These are phyloP conservation scores for Diaporthe sp. DNA, from an alignment of 2,329 filamentous ascomycete genomes.

Conservation along the genomic window DNA sequence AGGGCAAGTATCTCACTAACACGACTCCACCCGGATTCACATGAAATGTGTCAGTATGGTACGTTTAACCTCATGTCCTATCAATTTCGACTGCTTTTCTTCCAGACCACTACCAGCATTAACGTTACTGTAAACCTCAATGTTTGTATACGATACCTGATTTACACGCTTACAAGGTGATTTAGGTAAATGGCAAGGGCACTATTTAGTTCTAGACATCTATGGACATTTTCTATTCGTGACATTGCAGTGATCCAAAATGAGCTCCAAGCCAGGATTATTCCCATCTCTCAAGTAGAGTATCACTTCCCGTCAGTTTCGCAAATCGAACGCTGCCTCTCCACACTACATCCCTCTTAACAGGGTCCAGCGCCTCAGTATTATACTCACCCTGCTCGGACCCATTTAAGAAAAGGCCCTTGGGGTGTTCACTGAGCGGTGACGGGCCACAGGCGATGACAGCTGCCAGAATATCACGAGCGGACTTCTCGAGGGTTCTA, in stretches of 20 bases:
- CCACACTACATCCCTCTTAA: conserved; percentile 8
- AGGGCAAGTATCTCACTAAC: neutral
- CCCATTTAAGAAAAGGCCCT: neutral
- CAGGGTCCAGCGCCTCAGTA: neutral
- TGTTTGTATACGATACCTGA: too few relatives aligned
- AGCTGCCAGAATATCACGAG: conserved; percentile 4
- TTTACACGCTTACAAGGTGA: too few relatives aligned
- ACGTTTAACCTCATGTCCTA: neutral
- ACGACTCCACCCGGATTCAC: neutral
- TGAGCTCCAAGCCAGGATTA: neutral
- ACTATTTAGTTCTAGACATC: too few relatives aligned
- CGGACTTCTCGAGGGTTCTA: neutral
- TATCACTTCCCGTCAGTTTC: neutral
- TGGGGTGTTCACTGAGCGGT: conserved; percentile 12
- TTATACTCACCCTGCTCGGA: conserved; percentile 1
- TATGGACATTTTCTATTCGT: too few relatives aligned
- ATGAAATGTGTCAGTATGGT: neutral
- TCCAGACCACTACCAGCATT: neutral
- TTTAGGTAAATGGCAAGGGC: too few relatives aligned
- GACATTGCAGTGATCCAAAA: too few relatives aligned
- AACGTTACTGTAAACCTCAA: neutral
- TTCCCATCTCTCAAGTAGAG: neutral
- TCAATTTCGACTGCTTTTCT: neutral
- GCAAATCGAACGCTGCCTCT: neutral
- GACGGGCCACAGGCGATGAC: conserved; percentile 22